phyloP scores from a whole-genome alignment of 805 yeast species.

The Naumovozyma castellii region DNA sequence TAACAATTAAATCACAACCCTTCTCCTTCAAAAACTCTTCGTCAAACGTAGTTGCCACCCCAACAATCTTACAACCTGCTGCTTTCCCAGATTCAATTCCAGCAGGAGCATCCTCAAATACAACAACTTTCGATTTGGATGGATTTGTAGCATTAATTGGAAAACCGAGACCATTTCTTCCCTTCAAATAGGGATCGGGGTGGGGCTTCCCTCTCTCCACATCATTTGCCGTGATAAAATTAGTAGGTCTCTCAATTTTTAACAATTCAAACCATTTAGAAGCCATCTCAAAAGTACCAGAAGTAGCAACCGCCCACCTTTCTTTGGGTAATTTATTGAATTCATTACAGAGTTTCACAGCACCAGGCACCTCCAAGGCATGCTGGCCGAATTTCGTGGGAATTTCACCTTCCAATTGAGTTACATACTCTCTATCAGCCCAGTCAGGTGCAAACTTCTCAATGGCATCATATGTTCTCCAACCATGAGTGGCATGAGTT shows the following conservation, averaged over 20 bases:
- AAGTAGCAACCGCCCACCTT: slow-evolving; percentile 83
- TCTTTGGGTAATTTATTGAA: slow-evolving; percentile 43
- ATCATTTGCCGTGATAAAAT: slow-evolving; percentile 74
- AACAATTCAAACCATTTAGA: slow-evolving; percentile 68
- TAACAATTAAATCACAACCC: slow-evolving; percentile 77
- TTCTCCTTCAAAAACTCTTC: slow-evolving; percentile 57
- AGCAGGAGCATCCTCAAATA: slow-evolving; percentile 85
- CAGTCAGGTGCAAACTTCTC: slow-evolving; percentile 66
- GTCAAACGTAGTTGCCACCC: slow-evolving; percentile 73
- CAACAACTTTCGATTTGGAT: slow-evolving; percentile 40
- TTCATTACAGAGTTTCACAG: slow-evolving; percentile 49
- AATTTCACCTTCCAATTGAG: slow-evolving; percentile 58
- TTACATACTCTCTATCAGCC: slow-evolving; percentile 54
- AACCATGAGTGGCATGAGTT: slow-evolving; percentile 69
- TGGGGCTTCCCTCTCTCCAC: slow-evolving; percentile 76
- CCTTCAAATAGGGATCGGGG: slow-evolving; percentile 70
- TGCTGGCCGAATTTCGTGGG: slow-evolving; percentile 63
- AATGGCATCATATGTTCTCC: slow-evolving; percentile 73
- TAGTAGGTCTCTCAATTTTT: slow-evolving; percentile 51
- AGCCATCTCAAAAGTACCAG: slow-evolving; percentile 73
- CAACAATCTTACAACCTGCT: slow-evolving; percentile 75
- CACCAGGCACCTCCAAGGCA: slow-evolving; percentile 72
- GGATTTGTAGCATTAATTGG: slow-evolving; percentile 31
- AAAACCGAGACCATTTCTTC: slow-evolving; percentile 34
- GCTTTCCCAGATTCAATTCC: slow-evolving; percentile 76